These are phyloP conservation scores for Verticillium zaregamsianum DNA, from an alignment of 2,329 filamentous ascomycete genomes.

Conservation along the genomic window DNA sequence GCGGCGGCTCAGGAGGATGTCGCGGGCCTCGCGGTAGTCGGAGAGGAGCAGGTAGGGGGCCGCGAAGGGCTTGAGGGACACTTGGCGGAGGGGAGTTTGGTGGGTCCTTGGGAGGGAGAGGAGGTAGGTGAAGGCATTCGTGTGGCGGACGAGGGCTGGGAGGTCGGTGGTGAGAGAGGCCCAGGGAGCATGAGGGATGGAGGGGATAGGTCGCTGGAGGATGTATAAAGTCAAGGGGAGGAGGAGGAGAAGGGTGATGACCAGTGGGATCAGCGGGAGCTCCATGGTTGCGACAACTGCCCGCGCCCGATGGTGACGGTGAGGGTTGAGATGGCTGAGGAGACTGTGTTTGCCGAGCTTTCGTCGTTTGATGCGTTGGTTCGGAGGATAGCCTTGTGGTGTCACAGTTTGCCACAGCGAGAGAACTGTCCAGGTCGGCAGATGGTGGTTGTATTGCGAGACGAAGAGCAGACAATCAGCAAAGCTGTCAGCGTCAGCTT, in stretches of 20 bases:
- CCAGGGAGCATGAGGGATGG: not conserved
- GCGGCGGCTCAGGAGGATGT: slow-evolving; percentile 38
- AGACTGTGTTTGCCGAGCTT: too few species aligned
- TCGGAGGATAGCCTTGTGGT: too few species aligned
- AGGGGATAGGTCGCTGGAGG: not conserved
- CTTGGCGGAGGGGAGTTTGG: slow-evolving; percentile 38
- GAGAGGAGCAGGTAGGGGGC: slow-evolving; percentile 38
- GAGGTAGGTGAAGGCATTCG: not conserved
- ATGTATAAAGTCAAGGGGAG: not conserved
- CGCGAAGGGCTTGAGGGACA: slow-evolving; percentile 38
- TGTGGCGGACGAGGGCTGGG: not conserved
- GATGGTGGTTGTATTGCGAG: too few species aligned
- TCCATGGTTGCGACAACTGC: not conserved
- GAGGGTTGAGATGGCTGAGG: too few species aligned
- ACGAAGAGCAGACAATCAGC: too few species aligned
- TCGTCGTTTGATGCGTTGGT: too few species aligned
- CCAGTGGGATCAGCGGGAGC: not conserved
- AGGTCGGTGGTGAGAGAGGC: not conserved
- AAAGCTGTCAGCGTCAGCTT: too few species aligned
- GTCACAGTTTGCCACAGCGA: too few species aligned
- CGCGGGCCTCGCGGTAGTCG: slow-evolving; percentile 29
- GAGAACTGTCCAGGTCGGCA: too few species aligned
- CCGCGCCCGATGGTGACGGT: too few species aligned
- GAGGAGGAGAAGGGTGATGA: not conserved
- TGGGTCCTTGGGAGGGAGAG: slow-evolving; percentile 17